Percentiles rank a stretch among this genome's conserved stretches.
Evolutionary conservation across 192 early-diverging fungal genomes (phyloP).

Genomic region (Podila clonocystis): DNA sequence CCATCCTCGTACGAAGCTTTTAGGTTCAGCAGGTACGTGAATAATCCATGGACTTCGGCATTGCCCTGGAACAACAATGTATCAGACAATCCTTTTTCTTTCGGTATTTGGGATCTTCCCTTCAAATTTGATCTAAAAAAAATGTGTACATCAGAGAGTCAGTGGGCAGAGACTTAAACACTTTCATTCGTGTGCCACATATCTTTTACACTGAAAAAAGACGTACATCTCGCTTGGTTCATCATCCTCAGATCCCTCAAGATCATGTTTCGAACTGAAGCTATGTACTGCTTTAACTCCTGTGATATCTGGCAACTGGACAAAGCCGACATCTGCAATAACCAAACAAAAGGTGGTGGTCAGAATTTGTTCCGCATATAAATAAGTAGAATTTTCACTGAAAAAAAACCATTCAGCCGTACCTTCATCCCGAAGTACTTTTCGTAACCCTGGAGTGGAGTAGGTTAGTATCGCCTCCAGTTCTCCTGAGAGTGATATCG

Average conservation of each 20-base stretch:
- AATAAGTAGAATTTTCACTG: background rate
- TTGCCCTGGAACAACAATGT: constrained; percentile 21
- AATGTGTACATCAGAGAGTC: too few relatives aligned
- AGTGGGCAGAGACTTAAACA: too few relatives aligned
- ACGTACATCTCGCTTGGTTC: background rate
- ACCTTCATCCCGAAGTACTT: constrained; percentile 41
- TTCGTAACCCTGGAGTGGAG: constrained; percentile 43
- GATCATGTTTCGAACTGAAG: constrained; percentile 42
- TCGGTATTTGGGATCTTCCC: background rate
- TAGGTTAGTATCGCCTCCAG: constrained; percentile 43
- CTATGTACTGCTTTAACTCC: constrained; percentile 15
- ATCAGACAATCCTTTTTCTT: constrained; percentile 17
- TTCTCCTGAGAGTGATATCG: constrained; percentile 27
- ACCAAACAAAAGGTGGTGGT: background rate
- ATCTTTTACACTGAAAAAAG: too few relatives aligned
- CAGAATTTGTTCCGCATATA: constrained; percentile 22
- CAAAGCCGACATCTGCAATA: constrained; percentile 23
- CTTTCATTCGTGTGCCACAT: background rate
- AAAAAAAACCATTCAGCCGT: background rate
- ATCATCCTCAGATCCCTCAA: constrained; percentile 20
- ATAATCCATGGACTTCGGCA: constrained; percentile 32
- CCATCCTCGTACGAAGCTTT: constrained; percentile 39
- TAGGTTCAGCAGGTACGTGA: constrained; percentile 25
- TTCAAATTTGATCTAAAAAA: too few relatives aligned
- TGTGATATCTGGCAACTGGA: constrained; percentile 8